Conservation (phyloP, 352 stramenopile species). For the Phytophthora rubi region DNA sequence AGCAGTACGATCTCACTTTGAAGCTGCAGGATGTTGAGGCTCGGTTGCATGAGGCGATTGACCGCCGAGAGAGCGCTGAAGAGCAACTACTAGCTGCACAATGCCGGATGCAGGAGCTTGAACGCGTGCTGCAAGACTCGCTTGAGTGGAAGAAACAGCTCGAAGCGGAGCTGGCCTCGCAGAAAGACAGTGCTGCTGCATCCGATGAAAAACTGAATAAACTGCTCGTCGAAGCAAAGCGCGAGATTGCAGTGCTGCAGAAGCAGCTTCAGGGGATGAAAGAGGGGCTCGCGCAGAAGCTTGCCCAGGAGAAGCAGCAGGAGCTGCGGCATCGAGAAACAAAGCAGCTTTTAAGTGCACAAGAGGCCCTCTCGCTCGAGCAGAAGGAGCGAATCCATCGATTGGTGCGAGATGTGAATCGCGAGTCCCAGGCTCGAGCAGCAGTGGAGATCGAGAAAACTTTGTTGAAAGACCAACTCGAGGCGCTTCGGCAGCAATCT, state of each 20-base stretch:
- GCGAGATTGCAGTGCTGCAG: constrained; percentile 43
- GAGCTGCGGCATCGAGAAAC: constrained; percentile 50
- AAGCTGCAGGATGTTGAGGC: constrained; percentile 68
- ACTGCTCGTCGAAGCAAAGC: constrained; percentile 23
- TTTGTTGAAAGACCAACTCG: constrained; percentile 51
- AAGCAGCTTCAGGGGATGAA: constrained; percentile 60
- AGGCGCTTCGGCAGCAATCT: constrained; percentile 46
- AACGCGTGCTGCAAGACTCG: constrained; percentile 60
- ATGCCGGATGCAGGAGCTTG: constrained; percentile 67
- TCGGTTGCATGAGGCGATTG: constrained; percentile 47
- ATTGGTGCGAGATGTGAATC: constrained; percentile 58
- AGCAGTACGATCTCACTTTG: constrained; percentile 82
- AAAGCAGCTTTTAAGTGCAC: constrained; percentile 35
- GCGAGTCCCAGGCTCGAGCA: constrained; percentile 52
- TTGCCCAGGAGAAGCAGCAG: constrained; percentile 48
- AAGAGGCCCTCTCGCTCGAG: constrained; percentile 46
- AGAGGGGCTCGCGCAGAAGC: constrained; percentile 35
- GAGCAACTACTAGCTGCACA: constrained; percentile 57
- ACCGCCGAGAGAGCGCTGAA: constrained; percentile 42
- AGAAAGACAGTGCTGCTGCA: constrained; percentile 14
- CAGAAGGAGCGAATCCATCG: constrained; percentile 65
- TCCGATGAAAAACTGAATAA: constrained; percentile 19
- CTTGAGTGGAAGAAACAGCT: constrained; percentile 56
- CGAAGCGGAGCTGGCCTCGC: constrained; percentile 43
- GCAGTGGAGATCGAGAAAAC: constrained; percentile 60